These are phyloP conservation scores for Syzygium aromaticum DNA, from an alignment of 345 rosid genomes.

Conservation along the genomic window DNA sequence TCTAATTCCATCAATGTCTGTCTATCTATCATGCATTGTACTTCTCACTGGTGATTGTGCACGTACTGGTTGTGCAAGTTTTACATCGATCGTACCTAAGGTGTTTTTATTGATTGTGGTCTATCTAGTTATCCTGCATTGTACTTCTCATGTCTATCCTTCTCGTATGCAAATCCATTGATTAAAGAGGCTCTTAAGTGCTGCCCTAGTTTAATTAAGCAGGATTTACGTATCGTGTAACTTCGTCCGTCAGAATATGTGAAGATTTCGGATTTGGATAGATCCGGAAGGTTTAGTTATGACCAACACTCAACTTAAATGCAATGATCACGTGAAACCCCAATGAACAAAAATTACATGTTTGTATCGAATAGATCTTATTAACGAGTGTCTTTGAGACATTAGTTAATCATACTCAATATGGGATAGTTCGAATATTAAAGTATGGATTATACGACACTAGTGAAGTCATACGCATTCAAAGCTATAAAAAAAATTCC, in stretches of 20 bases:
- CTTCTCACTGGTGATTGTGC: background rate
- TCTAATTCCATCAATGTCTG: background rate
- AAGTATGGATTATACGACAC: background rate
- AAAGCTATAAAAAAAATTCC: background rate
- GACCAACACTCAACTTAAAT: background rate
- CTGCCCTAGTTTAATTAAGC: background rate
- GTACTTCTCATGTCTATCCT: background rate
- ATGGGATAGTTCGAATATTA: background rate
- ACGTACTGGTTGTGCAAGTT: background rate
- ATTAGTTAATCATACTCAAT: background rate
- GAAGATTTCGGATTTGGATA: background rate
- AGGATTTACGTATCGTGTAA: background rate
- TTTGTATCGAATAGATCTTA: background rate
- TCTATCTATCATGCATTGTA: background rate
- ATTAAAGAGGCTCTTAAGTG: background rate
- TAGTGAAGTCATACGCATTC: fast-evolving
- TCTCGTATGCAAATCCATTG: too few species aligned
- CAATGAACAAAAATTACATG: background rate
- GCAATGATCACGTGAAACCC: background rate
- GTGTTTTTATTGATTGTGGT: background rate
- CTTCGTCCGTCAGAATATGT: background rate
- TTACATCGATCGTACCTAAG: background rate
- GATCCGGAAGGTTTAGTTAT: background rate
- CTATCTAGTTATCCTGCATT: background rate
- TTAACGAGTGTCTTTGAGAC: background rate